Base-by-base conservation (phyloP, 331 rosid genomes). In the Malus hybrid region DNA sequence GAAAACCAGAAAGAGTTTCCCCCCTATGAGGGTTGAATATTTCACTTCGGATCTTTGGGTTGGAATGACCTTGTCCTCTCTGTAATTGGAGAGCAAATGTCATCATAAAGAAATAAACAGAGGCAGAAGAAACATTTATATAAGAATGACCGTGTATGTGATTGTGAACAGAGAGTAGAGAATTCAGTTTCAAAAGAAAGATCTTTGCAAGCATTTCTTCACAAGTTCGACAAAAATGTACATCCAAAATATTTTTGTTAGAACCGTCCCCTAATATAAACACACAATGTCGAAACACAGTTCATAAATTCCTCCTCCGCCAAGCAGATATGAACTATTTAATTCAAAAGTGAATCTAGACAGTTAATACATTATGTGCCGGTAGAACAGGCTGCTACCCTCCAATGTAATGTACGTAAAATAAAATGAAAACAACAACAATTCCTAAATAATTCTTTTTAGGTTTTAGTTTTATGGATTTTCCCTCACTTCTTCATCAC, bases 1-100 rank as follows among this genome's bases (percentile, higher is more conserved):
- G 67, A 71, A 80, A 80, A 66, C 97, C 90, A 63, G 97, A 93
- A 70, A 79, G 78, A 6, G 91, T 67, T 73, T 83, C 87, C 2
- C 71, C 87, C 74, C 89, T 63, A n/a, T 52, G 85, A 54, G 77
- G 82, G 79, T 83, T 75, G 83, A 90, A 80, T 44, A 74, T 60
- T 73, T 87, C 93, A 54, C 80, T 80, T 70, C 73, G 83, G 82
- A 87, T 80, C 72, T 75, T 76, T 28, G 80, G 73, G 83, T 79
- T 83, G 16, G 86, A 81, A 76, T 76, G 79, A 22, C 69, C 81
- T 63, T 87, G 83, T 81, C 83, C 84, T 75, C 69, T 82, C 98
- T 93, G 89, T 75, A 64, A 46, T 22, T 16, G 76, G 46, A 54
- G 39, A 78, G 70, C 54, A 63, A 64, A 61, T 28, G 52, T 64